Evolutionary conservation across 257 asterid genomes (phyloP), one percentile per base, ranked within the genome.

Genomic region (Petrea volubilis): DNA sequence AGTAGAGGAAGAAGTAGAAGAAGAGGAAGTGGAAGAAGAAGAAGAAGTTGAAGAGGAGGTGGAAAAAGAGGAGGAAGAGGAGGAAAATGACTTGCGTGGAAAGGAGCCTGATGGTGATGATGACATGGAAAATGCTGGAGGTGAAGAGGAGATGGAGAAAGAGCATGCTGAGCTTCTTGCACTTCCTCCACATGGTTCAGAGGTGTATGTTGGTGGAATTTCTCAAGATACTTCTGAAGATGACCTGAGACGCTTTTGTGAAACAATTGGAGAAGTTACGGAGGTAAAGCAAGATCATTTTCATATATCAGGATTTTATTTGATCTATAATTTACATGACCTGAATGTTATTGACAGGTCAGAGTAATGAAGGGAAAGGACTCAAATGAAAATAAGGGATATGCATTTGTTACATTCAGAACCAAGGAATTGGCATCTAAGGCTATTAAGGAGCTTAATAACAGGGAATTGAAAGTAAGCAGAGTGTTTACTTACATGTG

Each of bases 331-430:
- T 33, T 38, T 59, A 51, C 63, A 1, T 25, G n/a, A 17, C 33
- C 49, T 49, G 41, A 70, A 28, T 63, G 80, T 66, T 28, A 55
- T 79, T 62, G 60, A 33, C 84, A 90, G 95, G 90, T 90, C 21
- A 85, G 95, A 82, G 78, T 90, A 83, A 90, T 90, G 95, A 87
- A 84, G 81, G 94, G 85, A 44, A 90, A 88, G 80, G 89, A 82
- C 73, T 55, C 90, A n/a, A 78, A 71, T 72, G 92, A 87, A 77
- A 90, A 89, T 78, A 89, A 87, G 78, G 92, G 92, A 15, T 89
- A 87, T 60, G 90, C 94, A 10, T 89, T 89, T 85, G 88, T 90
- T 57, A 90, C 92, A n/a, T 90, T 80, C 74, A 84, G 90, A 74
- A 82, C 83, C 47, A 85, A 87, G 79, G 96, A 90, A 70, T 81